phyloP scores from a whole-genome alignment of 768 basidiomycete genomes.

The Suillus discolor region DNA sequence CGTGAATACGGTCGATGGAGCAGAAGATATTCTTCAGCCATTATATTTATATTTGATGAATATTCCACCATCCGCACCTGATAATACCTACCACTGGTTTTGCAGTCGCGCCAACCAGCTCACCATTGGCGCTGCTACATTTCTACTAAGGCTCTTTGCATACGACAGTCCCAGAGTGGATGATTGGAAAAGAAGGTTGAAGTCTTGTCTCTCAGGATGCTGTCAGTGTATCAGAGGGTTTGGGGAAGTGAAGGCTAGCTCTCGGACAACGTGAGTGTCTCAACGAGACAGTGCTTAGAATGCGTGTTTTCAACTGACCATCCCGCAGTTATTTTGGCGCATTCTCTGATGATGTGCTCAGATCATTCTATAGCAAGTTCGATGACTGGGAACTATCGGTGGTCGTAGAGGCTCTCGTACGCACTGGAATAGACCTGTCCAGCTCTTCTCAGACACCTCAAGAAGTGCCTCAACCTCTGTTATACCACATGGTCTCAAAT shows the following conservation, averaged over 20 bases:
- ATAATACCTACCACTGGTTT: slow-evolving; percentile 73
- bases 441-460: slow-evolving; percentile 5
- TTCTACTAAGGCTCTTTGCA: slow-evolving; percentile 81
- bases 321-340: slow-evolving; percentile 70
- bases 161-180: slow-evolving; percentile 63
- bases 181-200: slow-evolving; percentile 62
- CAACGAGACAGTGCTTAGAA: slow-evolving; percentile 7
- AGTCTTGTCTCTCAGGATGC: slow-evolving; percentile 61
- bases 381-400: slow-evolving; percentile 65
- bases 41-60: slow-evolving; percentile 59
- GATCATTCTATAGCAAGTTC: slow-evolving; percentile 62
- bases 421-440: slow-evolving; percentile 27
- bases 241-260: slow-evolving; percentile 62
- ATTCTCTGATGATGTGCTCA: slow-evolving; percentile 52
- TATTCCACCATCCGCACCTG: slow-evolving; percentile 38
- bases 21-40: slow-evolving; percentile 49
- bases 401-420: slow-evolving; percentile 50
- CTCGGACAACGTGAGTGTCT: slow-evolving; percentile 71
- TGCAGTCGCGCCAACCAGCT: slow-evolving; percentile 62
- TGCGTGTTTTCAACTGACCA: slow-evolving; percentile 18
- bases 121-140: slow-evolving; percentile 71
- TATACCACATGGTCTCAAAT: slow-evolving; percentile 68
- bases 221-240: slow-evolving; percentile 70
- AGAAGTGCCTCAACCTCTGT: slow-evolving; percentile 45
- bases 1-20: slow-evolving; percentile 48